Percentiles rank a stretch among this genome's conserved stretches.
Evolutionary conservation across 2,329 filamentous ascomycete genomes (phyloP).

Genomic region (Fusarium sp.): DNA sequence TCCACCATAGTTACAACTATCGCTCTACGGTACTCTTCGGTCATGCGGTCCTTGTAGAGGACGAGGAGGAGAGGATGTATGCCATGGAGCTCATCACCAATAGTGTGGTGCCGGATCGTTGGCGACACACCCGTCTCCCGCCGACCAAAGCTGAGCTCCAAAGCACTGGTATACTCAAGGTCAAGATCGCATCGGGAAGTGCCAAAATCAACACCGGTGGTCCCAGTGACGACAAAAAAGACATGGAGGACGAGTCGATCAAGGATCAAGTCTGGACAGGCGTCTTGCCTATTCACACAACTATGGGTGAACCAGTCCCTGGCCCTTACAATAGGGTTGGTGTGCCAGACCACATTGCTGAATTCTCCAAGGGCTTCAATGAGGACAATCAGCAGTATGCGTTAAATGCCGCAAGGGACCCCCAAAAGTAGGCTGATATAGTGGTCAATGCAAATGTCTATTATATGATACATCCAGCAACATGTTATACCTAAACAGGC

Average conservation of each 20-base stretch:
- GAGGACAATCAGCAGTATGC: slow-evolving; percentile 42
- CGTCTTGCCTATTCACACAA: slow-evolving; percentile 68
- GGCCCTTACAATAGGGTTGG: slow-evolving; percentile 66
- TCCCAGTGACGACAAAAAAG: slow-evolving; percentile 63
- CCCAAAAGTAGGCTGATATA: background rate
- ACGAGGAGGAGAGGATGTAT: slow-evolving; percentile 75
- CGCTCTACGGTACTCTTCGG: slow-evolving; percentile 82
- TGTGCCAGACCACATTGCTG: slow-evolving; percentile 68
- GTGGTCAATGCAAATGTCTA: background rate
- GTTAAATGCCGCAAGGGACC: slow-evolving; percentile 38
- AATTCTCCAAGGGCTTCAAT: slow-evolving; percentile 53
- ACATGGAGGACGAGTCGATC: slow-evolving; percentile 55
- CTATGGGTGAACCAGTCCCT: slow-evolving; percentile 69
- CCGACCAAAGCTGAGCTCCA: slow-evolving; percentile 78
- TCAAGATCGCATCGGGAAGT: slow-evolving; percentile 74
- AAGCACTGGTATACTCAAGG: slow-evolving; percentile 75
- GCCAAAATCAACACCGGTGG: slow-evolving; percentile 76
- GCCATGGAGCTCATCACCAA: slow-evolving; percentile 84
- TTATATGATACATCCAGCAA: background rate
- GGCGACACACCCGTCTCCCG: slow-evolving; percentile 72
- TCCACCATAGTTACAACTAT: slow-evolving; percentile 87
- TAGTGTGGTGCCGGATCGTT: slow-evolving; percentile 73
- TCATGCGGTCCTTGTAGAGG: slow-evolving; percentile 71
- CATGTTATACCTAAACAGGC: background rate
- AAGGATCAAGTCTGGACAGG: slow-evolving; percentile 61